Percentiles rank a stretch among this genome's conserved stretches.
phyloP scores from a whole-genome alignment of 1,284 basidiomycete genomes.

The Naganishia sp. region DNA sequence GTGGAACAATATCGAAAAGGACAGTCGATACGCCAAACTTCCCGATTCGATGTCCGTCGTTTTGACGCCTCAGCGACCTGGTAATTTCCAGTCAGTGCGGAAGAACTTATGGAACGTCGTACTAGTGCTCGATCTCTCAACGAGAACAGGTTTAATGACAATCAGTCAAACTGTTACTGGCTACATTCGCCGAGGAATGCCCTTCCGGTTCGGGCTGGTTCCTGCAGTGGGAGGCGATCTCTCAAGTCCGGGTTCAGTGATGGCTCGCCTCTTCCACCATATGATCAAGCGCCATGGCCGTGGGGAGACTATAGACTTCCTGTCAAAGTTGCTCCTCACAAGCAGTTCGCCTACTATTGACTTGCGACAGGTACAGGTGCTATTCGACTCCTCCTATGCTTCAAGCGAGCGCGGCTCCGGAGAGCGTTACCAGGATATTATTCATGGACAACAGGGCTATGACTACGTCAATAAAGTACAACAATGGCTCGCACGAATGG shows the following conservation, averaged over 20 bases:
- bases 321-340: conserved; percentile 58
- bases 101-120: conserved; percentile 80
- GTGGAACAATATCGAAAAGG: conserved; percentile 88
- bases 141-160: conserved; percentile 62
- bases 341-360: conserved; percentile 9
- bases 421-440: conserved; percentile 52
- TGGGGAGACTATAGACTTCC: conserved; percentile 63
- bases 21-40: conserved; percentile 59
- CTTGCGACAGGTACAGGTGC: conserved; percentile 51
- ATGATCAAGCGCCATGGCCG: conserved; percentile 66
- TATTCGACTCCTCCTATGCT: conserved; percentile 16
- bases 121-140: conserved; percentile 74
- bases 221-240: conserved; percentile 66
- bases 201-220: conserved; percentile 80
- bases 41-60: conserved; percentile 47
- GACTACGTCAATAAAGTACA: conserved; percentile 34
- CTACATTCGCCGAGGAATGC: conserved; percentile 70
- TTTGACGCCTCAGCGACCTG: conserved; percentile 69
- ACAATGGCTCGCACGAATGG: conserved; percentile 44
- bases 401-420: background rate
- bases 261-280: conserved; percentile 73
- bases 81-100: conserved; percentile 70
- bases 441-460: conserved; percentile 32
- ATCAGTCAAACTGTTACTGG: conserved; percentile 65
- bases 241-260: conserved; percentile 46